phyloP scores from a whole-genome alignment of 208 protist genomes.

The Vickermania spadyakhi region DNA sequence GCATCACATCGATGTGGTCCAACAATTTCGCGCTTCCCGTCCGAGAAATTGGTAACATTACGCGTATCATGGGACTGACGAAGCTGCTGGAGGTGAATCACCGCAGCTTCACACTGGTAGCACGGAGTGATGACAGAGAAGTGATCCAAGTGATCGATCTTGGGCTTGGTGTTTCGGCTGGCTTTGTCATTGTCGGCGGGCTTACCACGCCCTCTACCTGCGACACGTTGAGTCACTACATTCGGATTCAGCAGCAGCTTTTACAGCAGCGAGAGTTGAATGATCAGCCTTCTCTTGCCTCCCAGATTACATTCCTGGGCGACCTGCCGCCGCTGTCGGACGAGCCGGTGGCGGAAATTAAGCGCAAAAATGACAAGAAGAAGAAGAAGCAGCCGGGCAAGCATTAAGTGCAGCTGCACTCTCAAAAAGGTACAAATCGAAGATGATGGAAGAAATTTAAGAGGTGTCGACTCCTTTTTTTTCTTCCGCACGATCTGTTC shows the following conservation, averaged over 20 bases:
- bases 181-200: constrained; percentile 17
- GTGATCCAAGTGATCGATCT: constrained; percentile 11
- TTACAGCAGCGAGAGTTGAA: constrained; percentile 3
- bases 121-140: constrained; percentile 7
- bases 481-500: too few species aligned
- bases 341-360: constrained; percentile 52
- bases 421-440: too few species aligned
- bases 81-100: constrained; percentile 7
- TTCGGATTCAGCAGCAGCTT: constrained; percentile 15
- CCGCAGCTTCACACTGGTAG: constrained; percentile 8
- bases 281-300: constrained; percentile 7
- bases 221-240: constrained; percentile 15
- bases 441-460: too few species aligned
- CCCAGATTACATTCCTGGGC: constrained; percentile 11
- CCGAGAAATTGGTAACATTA: constrained; percentile 10
- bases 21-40: constrained; percentile 15
- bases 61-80: constrained; percentile 4
- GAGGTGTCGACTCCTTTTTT: too few species aligned
- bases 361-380: constrained; percentile 62
- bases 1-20: constrained; percentile 9
- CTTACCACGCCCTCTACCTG: constrained; percentile 12
- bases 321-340: constrained; percentile 7
- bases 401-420: too few species aligned
- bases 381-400: constrained; percentile 20
- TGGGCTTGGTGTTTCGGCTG: constrained; percentile 18